Evolutionary conservation across 2,329 filamentous ascomycete genomes (phyloP).

Genomic region (Pseudogymnoascus sp.): DNA sequence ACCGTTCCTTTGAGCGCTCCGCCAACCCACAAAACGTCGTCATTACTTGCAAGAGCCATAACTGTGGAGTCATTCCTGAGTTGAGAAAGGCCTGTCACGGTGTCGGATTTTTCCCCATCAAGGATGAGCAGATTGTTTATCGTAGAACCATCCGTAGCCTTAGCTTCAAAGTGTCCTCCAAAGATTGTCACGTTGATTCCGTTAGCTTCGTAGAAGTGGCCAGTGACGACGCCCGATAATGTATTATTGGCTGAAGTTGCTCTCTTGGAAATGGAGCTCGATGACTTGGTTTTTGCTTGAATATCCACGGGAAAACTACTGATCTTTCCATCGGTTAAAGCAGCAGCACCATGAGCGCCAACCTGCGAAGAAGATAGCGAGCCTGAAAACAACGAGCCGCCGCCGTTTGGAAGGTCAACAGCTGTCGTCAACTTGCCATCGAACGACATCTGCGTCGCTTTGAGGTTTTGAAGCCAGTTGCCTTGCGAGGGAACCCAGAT

Average conservation of each 20-base stretch:
- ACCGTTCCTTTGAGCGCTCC: slow-evolving; percentile 70
- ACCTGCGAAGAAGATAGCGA: slow-evolving; percentile 70
- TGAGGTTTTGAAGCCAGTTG: slow-evolving; percentile 83
- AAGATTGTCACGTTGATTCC: slow-evolving; percentile 76
- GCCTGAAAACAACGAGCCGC: slow-evolving; percentile 71
- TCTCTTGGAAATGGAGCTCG: slow-evolving; percentile 40
- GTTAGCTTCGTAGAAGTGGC: slow-evolving; percentile 65
- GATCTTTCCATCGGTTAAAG: slow-evolving; percentile 47
- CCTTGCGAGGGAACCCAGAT: slow-evolving; percentile 81
- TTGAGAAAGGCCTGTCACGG: slow-evolving; percentile 61
- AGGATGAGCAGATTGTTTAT: slow-evolving; percentile 79
- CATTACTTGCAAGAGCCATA: slow-evolving; percentile 59
- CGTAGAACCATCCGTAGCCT: slow-evolving; percentile 57
- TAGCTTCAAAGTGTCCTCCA: slow-evolving; percentile 76
- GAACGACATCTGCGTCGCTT: slow-evolving; percentile 56
- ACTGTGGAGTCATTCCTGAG: slow-evolving; percentile 70
- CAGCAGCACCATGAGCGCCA: slow-evolving; percentile 64
- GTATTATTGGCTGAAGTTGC: slow-evolving; percentile 34
- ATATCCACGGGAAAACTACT: slow-evolving; percentile 53
- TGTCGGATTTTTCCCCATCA: slow-evolving; percentile 52
- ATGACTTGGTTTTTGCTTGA: slow-evolving; percentile 32
- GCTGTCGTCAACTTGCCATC: slow-evolving; percentile 66
- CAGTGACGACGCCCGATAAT: slow-evolving; percentile 65
- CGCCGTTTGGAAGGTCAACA: slow-evolving; percentile 52
- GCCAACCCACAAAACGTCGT: slow-evolving; percentile 70